A percentile compares a stretch with the other conserved stretches of the same genome.
Conservation (phyloP, 176 grass and related monocot genomes). For the Phyllostachys edulis region DNA sequence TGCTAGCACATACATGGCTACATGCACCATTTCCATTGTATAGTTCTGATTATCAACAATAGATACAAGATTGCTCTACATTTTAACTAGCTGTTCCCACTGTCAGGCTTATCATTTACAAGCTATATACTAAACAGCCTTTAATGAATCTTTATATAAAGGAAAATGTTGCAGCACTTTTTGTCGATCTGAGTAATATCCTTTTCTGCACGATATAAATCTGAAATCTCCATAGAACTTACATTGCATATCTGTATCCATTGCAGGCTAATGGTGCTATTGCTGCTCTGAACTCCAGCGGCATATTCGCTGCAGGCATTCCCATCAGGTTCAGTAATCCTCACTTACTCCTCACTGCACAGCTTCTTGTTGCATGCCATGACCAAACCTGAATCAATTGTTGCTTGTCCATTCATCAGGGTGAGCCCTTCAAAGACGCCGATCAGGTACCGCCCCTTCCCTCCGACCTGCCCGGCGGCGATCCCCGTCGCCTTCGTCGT, state of each 20-base stretch:
- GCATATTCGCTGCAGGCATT: background rate
- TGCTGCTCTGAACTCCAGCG: background rate
- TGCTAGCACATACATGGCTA: background rate
- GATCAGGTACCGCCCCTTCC: background rate
- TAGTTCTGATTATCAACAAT: background rate
- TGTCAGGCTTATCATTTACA: background rate
- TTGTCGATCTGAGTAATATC: background rate
- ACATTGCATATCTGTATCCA: background rate
- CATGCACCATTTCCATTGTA: background rate
- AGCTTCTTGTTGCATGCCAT: background rate
- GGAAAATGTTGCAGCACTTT: background rate
- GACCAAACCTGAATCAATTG: background rate
- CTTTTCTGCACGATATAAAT: background rate
- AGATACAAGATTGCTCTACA: background rate
- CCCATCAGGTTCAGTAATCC: slow-evolving; percentile 12
- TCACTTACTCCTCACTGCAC: background rate
- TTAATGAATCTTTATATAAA: background rate
- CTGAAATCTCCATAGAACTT: background rate
- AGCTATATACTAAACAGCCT: background rate
- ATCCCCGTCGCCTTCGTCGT: background rate
- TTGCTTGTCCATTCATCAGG: background rate
- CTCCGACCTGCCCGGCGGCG: background rate
- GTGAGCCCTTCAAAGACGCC: slow-evolving; percentile 47
- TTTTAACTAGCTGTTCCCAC: background rate
- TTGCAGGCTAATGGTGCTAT: slow-evolving; percentile 1